These are phyloP conservation scores for Teratosphaeria gauchensis DNA, from an alignment of 2,329 filamentous ascomycete species.

Conservation along the genomic window DNA sequence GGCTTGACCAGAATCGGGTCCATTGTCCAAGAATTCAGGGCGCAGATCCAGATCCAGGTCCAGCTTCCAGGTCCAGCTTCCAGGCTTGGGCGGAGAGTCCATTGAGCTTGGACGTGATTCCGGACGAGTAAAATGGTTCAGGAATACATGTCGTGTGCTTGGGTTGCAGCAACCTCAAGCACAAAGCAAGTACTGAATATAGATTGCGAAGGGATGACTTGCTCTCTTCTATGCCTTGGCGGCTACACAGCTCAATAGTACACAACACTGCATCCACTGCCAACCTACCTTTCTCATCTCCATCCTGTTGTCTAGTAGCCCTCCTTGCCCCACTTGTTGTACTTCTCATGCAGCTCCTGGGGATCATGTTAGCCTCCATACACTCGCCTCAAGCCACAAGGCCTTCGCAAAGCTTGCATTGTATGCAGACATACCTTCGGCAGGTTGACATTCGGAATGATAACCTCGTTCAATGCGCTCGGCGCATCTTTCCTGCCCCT, in stretches of 20 bases:
- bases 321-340: conserved; percentile 99
- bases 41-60: too few relatives aligned
- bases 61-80: too few relatives aligned
- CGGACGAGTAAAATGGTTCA: too few relatives aligned
- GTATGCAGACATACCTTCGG: conserved; percentile 57
- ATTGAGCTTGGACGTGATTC: too few relatives aligned
- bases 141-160: too few relatives aligned
- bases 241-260: background rate
- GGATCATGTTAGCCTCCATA: background rate
- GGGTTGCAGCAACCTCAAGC: too few relatives aligned
- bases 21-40: too few relatives aligned
- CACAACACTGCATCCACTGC: background rate
- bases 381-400: background rate
- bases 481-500: conserved; percentile 77
- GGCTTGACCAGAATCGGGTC: too few relatives aligned
- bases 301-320: conserved; percentile 51
- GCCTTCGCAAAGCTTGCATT: too few relatives aligned
- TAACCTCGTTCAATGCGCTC: conserved; percentile 87
- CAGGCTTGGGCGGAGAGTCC: too few relatives aligned
- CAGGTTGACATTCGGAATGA: conserved; percentile 86
- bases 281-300: background rate
- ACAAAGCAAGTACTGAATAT: too few relatives aligned
- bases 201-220: too few relatives aligned
- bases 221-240: background rate
- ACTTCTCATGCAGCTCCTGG: conserved; percentile 85